Evolutionary conservation across 164 flowering plant species (phyloP).

Genomic region (Piper betle): DNA sequence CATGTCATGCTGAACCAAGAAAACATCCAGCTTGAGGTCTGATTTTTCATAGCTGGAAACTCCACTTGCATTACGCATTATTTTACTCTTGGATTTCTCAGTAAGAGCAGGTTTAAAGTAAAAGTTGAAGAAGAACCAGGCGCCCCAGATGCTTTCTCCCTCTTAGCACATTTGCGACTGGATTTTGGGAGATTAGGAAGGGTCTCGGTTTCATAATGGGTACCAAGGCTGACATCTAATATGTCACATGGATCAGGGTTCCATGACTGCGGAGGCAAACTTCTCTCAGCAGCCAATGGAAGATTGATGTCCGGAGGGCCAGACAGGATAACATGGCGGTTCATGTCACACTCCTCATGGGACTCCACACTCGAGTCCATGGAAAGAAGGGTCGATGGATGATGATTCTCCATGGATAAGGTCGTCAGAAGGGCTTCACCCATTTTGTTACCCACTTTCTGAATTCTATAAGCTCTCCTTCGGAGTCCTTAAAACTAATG

Average conservation of each 20-base stretch:
- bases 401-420: slow-evolving; percentile 76
- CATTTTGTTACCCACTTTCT: too few relatives aligned
- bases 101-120: slow-evolving; percentile 73
- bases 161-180: slow-evolving; percentile 65
- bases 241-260: slow-evolving; percentile 52
- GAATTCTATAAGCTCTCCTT: too few relatives aligned
- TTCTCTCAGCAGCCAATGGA: slow-evolving; percentile 67
- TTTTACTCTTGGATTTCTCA: slow-evolving; percentile 64
- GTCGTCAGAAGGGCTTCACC: slow-evolving; percentile 51
- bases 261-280: slow-evolving; percentile 66
- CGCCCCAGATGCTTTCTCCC: slow-evolving; percentile 84
- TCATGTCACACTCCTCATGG: slow-evolving; percentile 68
- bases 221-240: slow-evolving; percentile 58
- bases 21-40: slow-evolving; percentile 65
- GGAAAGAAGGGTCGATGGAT: slow-evolving; percentile 74
- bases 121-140: slow-evolving; percentile 80
- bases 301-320: slow-evolving; percentile 86
- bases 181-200: slow-evolving; percentile 39
- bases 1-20: too few relatives aligned
- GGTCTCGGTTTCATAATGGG: slow-evolving; percentile 61
- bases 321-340: slow-evolving; percentile 34
- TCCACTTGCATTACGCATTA: slow-evolving; percentile 44
- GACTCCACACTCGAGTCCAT: slow-evolving; percentile 73
- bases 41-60: slow-evolving; percentile 61
- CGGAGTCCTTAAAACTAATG: slow-evolving; percentile 9